A percentile compares a stretch with the other conserved stretches of the same genome.
Evolutionary conservation across 192 early-diverging fungal species (phyloP).

Genomic region (Coemansia sp.): DNA sequence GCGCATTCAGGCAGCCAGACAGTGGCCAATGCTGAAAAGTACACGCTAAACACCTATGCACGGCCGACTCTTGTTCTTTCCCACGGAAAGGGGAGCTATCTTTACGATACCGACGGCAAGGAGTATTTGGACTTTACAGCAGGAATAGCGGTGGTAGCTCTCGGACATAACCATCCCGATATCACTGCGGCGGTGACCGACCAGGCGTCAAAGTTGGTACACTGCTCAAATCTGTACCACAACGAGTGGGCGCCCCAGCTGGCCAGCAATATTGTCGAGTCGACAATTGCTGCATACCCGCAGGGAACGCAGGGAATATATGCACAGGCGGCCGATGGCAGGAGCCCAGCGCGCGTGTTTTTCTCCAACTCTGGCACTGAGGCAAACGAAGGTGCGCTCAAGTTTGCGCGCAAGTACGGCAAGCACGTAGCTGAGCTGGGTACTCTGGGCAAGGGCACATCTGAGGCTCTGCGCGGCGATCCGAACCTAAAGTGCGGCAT

Average conservation of each 20-base stretch:
- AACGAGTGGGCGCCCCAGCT: slow-evolving; percentile 83
- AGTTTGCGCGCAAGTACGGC: slow-evolving; percentile 93
- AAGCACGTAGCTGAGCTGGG: slow-evolving; percentile 38
- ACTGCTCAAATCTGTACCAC: slow-evolving; percentile 90
- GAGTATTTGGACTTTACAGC: slow-evolving; percentile 89
- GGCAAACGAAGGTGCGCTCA: slow-evolving; percentile 96
- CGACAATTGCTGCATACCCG: slow-evolving; percentile 53
- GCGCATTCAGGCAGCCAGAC: slow-evolving; percentile 5
- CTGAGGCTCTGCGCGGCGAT: slow-evolving; percentile 53
- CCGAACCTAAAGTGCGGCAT: slow-evolving; percentile 67
- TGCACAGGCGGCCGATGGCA: slow-evolving; percentile 20
- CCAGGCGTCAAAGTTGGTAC: slow-evolving; percentile 81
- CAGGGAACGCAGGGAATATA: slow-evolving; percentile 54
- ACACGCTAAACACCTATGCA: slow-evolving; percentile 69
- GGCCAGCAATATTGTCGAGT: slow-evolving; percentile 71
- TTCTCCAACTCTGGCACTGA: slow-evolving; percentile 97
- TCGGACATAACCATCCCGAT: slow-evolving; percentile 84
- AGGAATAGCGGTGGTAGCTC: slow-evolving; percentile 92
- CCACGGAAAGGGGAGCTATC: slow-evolving; percentile 76
- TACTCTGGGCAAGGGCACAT: slow-evolving; percentile 35
- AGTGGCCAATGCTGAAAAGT: slow-evolving; percentile 49
- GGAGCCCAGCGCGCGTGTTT: slow-evolving; percentile 72
- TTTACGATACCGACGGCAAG: slow-evolving; percentile 76
- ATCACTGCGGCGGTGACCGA: slow-evolving; percentile 72
- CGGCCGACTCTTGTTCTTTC: slow-evolving; percentile 73